Evolutionary conservation across 257 asterid genomes (phyloP), one percentile per base, ranked within the genome.

Genomic region (Mitragyna speciosa): DNA sequence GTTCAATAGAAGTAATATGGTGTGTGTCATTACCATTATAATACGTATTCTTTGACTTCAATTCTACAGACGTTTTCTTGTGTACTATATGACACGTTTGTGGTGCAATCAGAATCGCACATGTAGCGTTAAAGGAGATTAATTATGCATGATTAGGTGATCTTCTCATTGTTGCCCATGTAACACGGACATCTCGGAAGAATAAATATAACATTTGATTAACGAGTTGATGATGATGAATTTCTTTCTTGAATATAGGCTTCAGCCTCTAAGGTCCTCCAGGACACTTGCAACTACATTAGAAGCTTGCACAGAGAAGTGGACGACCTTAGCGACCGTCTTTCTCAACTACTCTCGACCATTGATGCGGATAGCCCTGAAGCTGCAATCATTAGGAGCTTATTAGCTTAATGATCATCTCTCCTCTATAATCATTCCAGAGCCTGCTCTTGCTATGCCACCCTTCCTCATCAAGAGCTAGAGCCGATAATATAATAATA

Each of bases 241-340:
- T 52, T 45, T 8, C 56, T 22, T 15, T 31, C 5, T 30, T 66
- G 71, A 30, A 28, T 64, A 52, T 84, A 95, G 99, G 91, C 91
- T n/a, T 89, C 97, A 16, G 99, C 99, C 22, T 88, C 90, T 7
- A 95, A 95, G 85, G 98, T 95, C 49, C 94, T 95, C 1, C 96
- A 93, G 54, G 99, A 95, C 80, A 93, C 98, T 28, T 94, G 98
- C 96, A 93, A 93, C 85, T 95, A 95, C 89, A 93, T 95, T 28
- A 82, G 91, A 52, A 89, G 81, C 80, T 84, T 95, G 90, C 99
- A 93, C 91, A 87, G 84, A 80, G 98, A 95, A 74, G 97, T 93
- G 77, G 94, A 91, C 80, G 94, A 93, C 87, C 88, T 95, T 47
- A 95, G 99, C 68, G 99, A 91, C 59, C 89, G 99, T 79, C 92